A percentile compares a stretch with the other conserved stretches of the same genome.
Conservation (phyloP, 805 yeast species). For the Torulaspora maleeae region DNA sequence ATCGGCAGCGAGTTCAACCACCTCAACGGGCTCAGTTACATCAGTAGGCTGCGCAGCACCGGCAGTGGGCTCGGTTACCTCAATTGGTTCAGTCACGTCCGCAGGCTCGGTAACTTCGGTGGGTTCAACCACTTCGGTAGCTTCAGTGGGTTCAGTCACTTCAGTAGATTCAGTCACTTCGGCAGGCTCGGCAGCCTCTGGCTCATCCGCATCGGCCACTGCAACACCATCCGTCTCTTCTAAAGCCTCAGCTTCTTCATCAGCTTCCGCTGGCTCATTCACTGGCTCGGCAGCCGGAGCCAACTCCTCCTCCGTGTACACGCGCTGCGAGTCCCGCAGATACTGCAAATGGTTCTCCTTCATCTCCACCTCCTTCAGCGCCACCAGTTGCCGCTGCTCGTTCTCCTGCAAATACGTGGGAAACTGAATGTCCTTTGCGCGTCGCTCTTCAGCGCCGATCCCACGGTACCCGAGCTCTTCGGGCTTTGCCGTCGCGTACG, state of each 20-base stretch:
- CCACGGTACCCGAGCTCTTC: slow-evolving; percentile 29
- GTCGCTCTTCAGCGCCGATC: slow-evolving; percentile 15
- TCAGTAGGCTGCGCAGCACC: background rate
- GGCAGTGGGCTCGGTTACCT: background rate
- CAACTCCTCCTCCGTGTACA: slow-evolving; percentile 7
- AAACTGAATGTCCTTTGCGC: slow-evolving; percentile 33
- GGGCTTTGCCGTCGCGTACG: slow-evolving; percentile 17
- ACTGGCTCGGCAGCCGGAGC: slow-evolving; percentile 2
- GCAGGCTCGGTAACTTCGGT: background rate
- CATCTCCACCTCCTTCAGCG: slow-evolving; percentile 19
- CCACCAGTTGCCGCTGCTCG: slow-evolving; percentile 26
- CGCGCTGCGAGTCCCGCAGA: slow-evolving; percentile 25
- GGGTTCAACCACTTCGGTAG: background rate
- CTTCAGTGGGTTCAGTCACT: background rate
- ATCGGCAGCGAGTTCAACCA: background rate
- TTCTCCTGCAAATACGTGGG: slow-evolving; percentile 28
- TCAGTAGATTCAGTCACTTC: slow-evolving; percentile 1
- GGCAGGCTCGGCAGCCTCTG: background rate
- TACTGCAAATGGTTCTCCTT: slow-evolving; percentile 25
- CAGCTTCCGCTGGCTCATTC: background rate
- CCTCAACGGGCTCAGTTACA: background rate
- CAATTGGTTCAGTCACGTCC: background rate
- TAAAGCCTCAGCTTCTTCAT: background rate
- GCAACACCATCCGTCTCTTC: background rate
- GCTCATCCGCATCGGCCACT: background rate